A percentile compares a stretch with the other conserved stretches of the same genome.
Conservation (phyloP, 345 rosid species). For the Euphorbia pulcherrima region DNA sequence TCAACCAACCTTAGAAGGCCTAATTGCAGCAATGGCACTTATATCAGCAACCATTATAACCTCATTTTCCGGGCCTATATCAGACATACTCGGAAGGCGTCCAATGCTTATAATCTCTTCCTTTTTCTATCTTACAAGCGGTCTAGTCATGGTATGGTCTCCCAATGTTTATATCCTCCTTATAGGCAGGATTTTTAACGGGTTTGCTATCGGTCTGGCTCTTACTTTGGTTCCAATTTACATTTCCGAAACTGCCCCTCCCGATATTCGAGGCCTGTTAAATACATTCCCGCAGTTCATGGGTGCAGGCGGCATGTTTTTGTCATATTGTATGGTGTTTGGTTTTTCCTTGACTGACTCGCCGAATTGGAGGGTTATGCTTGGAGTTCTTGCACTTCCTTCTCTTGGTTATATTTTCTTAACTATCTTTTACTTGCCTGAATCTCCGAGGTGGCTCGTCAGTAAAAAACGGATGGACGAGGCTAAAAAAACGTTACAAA, state of each 20-base stretch:
- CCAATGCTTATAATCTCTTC: slow-evolving; percentile 90
- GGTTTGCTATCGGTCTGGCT: slow-evolving; percentile 87
- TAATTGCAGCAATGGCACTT: slow-evolving; percentile 89
- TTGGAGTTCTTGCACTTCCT: slow-evolving; percentile 86
- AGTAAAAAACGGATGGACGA: slow-evolving; percentile 91
- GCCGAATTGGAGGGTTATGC: slow-evolving; percentile 93
- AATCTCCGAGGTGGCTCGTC: slow-evolving; percentile 98
- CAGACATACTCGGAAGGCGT: slow-evolving; percentile 94
- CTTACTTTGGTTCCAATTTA: slow-evolving; percentile 90
- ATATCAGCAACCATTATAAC: slow-evolving; percentile 90
- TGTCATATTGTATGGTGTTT: slow-evolving; percentile 90
- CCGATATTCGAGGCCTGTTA: slow-evolving; percentile 80
- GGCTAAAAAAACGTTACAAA: slow-evolving; percentile 81
- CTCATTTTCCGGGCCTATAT: slow-evolving; percentile 86
- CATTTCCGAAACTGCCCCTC: slow-evolving; percentile 94
- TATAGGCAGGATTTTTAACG: slow-evolving; percentile 77
- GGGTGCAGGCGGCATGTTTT: slow-evolving; percentile 92
- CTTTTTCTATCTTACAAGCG: slow-evolving; percentile 66
- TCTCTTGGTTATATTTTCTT: slow-evolving; percentile 61
- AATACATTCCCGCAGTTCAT: slow-evolving; percentile 94
- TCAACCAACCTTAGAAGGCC: slow-evolving; percentile 79
- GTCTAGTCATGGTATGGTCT: slow-evolving; percentile 89
- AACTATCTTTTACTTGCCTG: slow-evolving; percentile 82
- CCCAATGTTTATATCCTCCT: slow-evolving; percentile 82
- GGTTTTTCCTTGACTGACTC: slow-evolving; percentile 65